Evolutionary conservation across 257 asterid species (phyloP).

Genomic region (Misopates orontium): DNA sequence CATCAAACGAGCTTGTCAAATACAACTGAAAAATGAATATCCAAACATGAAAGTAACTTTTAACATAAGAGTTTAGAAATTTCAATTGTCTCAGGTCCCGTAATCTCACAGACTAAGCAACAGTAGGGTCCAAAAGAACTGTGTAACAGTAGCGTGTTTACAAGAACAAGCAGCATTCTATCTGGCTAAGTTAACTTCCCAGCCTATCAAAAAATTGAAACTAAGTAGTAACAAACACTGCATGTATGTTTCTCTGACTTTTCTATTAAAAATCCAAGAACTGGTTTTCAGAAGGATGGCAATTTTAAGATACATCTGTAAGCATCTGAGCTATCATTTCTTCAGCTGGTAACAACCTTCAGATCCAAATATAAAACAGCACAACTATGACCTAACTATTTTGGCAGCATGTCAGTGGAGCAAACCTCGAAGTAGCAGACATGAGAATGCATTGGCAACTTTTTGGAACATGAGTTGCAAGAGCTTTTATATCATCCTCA

Average conservation of each 20-base stretch:
- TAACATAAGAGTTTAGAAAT: background rate
- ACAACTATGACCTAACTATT: background rate
- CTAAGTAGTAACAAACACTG: background rate
- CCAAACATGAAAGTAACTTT: conserved; percentile 1
- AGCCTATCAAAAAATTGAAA: conserved; percentile 5
- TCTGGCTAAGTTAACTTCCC: background rate
- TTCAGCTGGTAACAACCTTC: conserved; percentile 13
- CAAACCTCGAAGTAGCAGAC: conserved; percentile 97
- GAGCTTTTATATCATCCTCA: conserved; percentile 83
- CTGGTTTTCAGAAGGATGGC: conserved; percentile 10
- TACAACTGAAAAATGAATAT: background rate
- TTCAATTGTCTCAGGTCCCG: background rate
- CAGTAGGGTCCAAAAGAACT: conserved; percentile 4
- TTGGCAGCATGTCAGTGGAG: conserved; percentile 7
- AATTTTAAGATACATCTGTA: background rate
- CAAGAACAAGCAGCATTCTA: conserved; percentile 14
- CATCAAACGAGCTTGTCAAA: conserved; percentile 7
- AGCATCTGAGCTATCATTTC: background rate
- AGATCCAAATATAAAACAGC: conserved; percentile 1
- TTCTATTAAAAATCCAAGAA: background rate
- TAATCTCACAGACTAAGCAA: conserved; percentile 21
- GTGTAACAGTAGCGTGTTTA: background rate
- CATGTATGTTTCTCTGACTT: background rate
- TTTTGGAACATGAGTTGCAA: conserved; percentile 72
- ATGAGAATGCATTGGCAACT: conserved; percentile 95